Evolutionary conservation across 305 asterid species (phyloP).

Genomic region (Withania somnifera): DNA sequence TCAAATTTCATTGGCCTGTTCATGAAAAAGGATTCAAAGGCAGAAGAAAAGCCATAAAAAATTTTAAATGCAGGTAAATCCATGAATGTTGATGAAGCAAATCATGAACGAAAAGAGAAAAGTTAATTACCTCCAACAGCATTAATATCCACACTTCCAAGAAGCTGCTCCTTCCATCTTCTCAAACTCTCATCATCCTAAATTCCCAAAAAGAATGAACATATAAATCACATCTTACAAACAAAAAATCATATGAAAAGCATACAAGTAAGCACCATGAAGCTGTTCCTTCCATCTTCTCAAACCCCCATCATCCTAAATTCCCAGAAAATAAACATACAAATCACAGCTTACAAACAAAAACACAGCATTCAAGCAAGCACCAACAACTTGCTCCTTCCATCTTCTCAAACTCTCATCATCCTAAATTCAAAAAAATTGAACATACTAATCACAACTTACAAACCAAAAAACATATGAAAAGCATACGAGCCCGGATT

Average conservation of each 20-base stretch:
- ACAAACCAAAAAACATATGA: neutral
- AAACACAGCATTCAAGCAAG: neutral
- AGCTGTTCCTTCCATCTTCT: neutral
- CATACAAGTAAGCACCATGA: neutral
- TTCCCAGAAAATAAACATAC: neutral
- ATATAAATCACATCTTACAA: neutral
- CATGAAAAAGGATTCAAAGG: neutral
- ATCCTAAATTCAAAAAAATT: constrained; percentile 31
- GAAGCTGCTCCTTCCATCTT: constrained; percentile 96
- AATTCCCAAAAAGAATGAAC: neutral
- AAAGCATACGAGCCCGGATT: too few relatives aligned
- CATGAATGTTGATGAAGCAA: neutral
- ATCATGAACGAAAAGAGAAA: neutral
- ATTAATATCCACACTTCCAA: constrained; percentile 73
- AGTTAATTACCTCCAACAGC: constrained; percentile 63
- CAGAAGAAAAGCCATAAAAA: neutral
- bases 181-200: constrained; percentile 95
- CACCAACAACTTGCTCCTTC: constrained; percentile 50
- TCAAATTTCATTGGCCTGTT: neutral
- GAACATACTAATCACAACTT: neutral
- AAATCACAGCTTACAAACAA: neutral
- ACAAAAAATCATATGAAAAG: neutral
- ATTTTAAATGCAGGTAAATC: neutral
- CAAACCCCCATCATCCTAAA: neutral
- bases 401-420: constrained; percentile 90